A percentile compares a stretch with the other conserved stretches of the same genome.
These are phyloP conservation scores for Lasiosphaeria ovina DNA, from an alignment of 495 filamentous ascomycete genomes.

Conservation along the genomic window DNA sequence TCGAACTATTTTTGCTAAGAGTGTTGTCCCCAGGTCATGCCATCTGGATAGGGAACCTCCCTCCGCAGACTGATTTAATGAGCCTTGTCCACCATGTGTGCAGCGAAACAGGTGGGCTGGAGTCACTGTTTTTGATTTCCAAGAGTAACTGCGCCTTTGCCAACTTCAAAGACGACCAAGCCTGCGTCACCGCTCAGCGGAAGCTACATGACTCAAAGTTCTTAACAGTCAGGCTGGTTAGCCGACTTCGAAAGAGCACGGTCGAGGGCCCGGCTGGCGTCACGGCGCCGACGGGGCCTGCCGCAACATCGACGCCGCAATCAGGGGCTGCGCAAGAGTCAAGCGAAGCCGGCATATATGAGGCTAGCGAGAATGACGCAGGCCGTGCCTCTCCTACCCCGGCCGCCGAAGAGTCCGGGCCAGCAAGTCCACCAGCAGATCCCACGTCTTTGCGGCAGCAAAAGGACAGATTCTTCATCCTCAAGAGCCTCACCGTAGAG, in stretches of 20 bases:
- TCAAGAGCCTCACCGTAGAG: conserved; percentile 94
- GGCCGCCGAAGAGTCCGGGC: conserved; percentile 23
- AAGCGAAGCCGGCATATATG: conserved; percentile 9
- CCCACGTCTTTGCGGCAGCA: conserved; percentile 19
- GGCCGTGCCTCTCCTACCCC: conserved; percentile 3
- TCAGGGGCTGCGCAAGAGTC: conserved; percentile 19
- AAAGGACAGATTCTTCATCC: conserved; percentile 80
- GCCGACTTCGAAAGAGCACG: conserved; percentile 70
- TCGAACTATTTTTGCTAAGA: conserved; percentile 13
- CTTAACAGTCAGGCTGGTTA: conserved; percentile 86
- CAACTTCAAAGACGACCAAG: conserved; percentile 82
- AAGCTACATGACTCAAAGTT: conserved; percentile 92
- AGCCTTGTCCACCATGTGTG: conserved; percentile 90
- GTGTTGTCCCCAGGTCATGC: conserved; percentile 65
- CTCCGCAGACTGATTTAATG: conserved; percentile 73
- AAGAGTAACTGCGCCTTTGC: conserved; percentile 98
- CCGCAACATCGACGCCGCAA: conserved; percentile 32
- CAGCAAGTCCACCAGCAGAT: conserved; percentile 15
- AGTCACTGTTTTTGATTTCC: conserved; percentile 91
- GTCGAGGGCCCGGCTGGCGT: conserved; percentile 48
- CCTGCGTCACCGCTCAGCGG: conserved; percentile 72
- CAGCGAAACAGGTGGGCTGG: conserved; percentile 74
- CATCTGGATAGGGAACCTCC: conserved; percentile 95
- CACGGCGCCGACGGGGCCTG: conserved; percentile 55
- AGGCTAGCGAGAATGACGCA: conserved; percentile 16